Evolutionary conservation across 2,329 filamentous ascomycete genomes (phyloP), one percentile per base, ranked within the genome.

Genomic region (Penicillium sp.): DNA sequence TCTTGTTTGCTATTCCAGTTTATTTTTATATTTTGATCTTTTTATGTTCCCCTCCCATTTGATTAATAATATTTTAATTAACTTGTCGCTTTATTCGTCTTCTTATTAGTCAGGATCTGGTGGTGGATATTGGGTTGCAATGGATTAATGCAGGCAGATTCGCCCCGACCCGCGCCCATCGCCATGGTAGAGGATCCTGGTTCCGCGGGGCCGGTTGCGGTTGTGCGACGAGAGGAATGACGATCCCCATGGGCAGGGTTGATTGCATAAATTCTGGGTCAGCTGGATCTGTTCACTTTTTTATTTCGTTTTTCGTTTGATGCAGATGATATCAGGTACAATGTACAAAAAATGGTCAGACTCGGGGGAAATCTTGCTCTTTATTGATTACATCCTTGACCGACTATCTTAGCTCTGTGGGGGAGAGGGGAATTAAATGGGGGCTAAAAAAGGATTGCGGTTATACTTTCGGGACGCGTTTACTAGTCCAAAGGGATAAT

Each of bases 191-290:
- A 59, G 48, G 53, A 65, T 60, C 58, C 58, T 69, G 58, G 66
- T 65, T 61, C 61, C 59, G 62, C 64, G 64, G 63, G 65, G 61
- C 64, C 64, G 65, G 65, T 66, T 64, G 64, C 67, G 63, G 66
- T 64, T 67, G 67, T 68, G 66, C 65, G 63, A 68, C 65, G 59
- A 51, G 58, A 58, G 45, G 54, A 29, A 48, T 57, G 57, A 57
- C 54, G 56, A 56, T 56, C 49, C 47, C 46, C 19, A 44, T 26
- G 23, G 26, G 23, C 43, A 26, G 43, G 43, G 16, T 46, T 46
- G 8, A 46, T 46, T 39, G 13, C 31, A 33, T 4, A n/a, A 19
- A 19, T 16, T 16, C 13, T 16, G 43, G 43, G 43, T 45, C 43
- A 45, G 13, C 26, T 47, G 23, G 10, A 29, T 13, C 16, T 26